phyloP scores from a whole-genome alignment of 2,329 filamentous ascomycete genomes.

The Cladosporium colombiae region DNA sequence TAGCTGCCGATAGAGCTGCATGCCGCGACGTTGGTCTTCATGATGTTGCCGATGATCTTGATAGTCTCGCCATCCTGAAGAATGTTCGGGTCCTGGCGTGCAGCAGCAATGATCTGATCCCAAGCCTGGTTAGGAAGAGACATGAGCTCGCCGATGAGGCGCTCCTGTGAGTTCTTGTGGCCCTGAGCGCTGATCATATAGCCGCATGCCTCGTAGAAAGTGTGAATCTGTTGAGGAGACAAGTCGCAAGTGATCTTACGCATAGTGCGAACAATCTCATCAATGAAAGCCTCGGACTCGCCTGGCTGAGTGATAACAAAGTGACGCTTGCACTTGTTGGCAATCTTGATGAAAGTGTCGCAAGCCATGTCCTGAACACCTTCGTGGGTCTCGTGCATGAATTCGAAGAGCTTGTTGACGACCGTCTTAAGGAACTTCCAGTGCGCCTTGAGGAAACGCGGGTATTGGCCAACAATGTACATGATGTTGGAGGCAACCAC shows the following conservation, averaged over 20 bases:
- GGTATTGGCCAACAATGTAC: slow-evolving; percentile 99
- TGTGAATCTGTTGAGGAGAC: slow-evolving; percentile 95
- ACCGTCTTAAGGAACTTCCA: slow-evolving; percentile 99
- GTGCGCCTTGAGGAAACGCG: slow-evolving; percentile 95
- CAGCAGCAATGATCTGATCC: slow-evolving; percentile 90
- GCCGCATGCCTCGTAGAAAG: slow-evolving; percentile 97
- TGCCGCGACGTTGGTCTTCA: slow-evolving; percentile 99
- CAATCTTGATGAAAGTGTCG: slow-evolving; percentile 99
- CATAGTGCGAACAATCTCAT: slow-evolving; percentile 95
- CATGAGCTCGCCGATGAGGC: slow-evolving; percentile 90
- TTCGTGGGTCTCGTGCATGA: slow-evolving; percentile 99
- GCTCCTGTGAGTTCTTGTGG: slow-evolving; percentile 90
- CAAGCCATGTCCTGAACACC: slow-evolving; percentile 99
- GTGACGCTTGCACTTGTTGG: slow-evolving; percentile 94
- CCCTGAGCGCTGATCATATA: slow-evolving; percentile 99
- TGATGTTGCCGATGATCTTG: slow-evolving; percentile 98
- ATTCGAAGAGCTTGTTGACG: slow-evolving; percentile 99
- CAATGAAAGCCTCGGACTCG: slow-evolving; percentile 94
- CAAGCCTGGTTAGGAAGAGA: slow-evolving; percentile 88
- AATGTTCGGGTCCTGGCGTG: slow-evolving; percentile 80
- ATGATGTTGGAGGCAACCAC: slow-evolving; percentile 99
- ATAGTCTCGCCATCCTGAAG: slow-evolving; percentile 94
- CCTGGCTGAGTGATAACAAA: slow-evolving; percentile 95
- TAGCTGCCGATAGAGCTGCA: slow-evolving; percentile 95
- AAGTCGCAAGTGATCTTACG: slow-evolving; percentile 94